Base-by-base conservation (phyloP, 2,329 filamentous ascomycete genomes). In the Fusarium paranaense region DNA sequence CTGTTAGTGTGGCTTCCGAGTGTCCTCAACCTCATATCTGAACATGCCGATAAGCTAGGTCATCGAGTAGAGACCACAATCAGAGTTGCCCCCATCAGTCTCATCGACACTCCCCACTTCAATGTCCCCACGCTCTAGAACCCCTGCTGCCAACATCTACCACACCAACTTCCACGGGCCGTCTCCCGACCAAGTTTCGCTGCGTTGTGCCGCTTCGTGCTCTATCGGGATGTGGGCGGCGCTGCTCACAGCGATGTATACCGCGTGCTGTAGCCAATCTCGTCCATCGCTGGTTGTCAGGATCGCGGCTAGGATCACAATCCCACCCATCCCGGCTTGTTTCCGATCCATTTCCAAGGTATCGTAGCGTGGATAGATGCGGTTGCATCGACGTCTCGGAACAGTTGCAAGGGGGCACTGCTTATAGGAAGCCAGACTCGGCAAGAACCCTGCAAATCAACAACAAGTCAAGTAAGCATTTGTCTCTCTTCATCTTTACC, bases 351-450 rank as follows among this genome's bases (percentile, higher is more conserved):
- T 54, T 65, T 58, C 54, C 42, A 38, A 67, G 57, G 38, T 40
- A 50, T 70, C 45, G 67, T 45, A 45, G 52, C 47, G 57, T 66
- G 40, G 35, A 61, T 66, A 52, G 60, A 59, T 57, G 64, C 62
- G 59, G 54, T 40, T 45, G 63, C 60, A 67, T 69, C 45, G 32
- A 45, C 73, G 50, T 59, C 63, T 72, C 61, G 30, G 52, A 66
- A 59, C 27, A 69, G 54, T 59, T 52, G 60, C 62, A 72, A 60
- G 57, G 50, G 62, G 66, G 38, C 40, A 47, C 40, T 64, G 68
- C 62, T 87, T 84, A 90, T 72, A 90, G 86, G 82, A 90, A 90
- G 76, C 89, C 89, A 72, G 89, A 90, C 81, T 90, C 89, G 77
- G 89, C 89, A 77, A 90, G 81, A 67, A 90, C 89, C 83, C 89